Conservation (phyloP, 1,284 basidiomycete species). For the Gymnopus androsaceus region DNA sequence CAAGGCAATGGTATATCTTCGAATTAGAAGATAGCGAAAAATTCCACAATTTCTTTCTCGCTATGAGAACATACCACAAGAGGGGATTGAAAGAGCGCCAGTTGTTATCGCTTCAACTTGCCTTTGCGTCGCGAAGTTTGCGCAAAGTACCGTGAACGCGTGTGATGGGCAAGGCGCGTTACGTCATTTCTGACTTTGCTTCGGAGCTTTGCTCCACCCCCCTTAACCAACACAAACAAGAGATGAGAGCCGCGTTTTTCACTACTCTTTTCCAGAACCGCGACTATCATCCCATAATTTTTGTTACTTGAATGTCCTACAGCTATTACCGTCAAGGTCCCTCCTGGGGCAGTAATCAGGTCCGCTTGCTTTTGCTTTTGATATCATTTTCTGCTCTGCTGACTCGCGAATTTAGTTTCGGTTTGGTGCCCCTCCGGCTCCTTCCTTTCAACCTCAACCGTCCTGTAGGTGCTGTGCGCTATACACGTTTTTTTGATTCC, state of each 20-base stretch:
- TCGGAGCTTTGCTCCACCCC: no score
- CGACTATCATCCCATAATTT: conserved; percentile 1
- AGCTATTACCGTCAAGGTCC: conserved; percentile 48
- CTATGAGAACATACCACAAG: no score
- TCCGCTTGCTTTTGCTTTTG: conserved; percentile 24
- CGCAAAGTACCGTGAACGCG: no score
- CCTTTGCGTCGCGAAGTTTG: no score
- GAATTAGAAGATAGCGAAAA: no score
- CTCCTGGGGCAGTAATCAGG: conserved; percentile 54
- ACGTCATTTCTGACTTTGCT: neutral
- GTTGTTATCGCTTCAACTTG: no score
- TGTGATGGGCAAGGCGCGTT: no score
- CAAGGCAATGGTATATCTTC: no score
- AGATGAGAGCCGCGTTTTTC: neutral
- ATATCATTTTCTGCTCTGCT: conserved; percentile 17
- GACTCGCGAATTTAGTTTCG: conserved; percentile 39
- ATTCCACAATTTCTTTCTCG: no score
- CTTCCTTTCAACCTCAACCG: conserved; percentile 59
- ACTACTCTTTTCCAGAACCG: neutral
- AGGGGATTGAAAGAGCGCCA: no score
- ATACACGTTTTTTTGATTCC: conserved; percentile 20
- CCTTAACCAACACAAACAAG: no score
- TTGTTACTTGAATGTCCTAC: conserved; percentile 30
- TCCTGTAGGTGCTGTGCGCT: conserved; percentile 42
- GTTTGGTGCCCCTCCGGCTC: conserved; percentile 53